Evolutionary conservation across 2,329 filamentous ascomycete genomes (phyloP).

Genomic region (Pseudogymnoascus verrucosus): DNA sequence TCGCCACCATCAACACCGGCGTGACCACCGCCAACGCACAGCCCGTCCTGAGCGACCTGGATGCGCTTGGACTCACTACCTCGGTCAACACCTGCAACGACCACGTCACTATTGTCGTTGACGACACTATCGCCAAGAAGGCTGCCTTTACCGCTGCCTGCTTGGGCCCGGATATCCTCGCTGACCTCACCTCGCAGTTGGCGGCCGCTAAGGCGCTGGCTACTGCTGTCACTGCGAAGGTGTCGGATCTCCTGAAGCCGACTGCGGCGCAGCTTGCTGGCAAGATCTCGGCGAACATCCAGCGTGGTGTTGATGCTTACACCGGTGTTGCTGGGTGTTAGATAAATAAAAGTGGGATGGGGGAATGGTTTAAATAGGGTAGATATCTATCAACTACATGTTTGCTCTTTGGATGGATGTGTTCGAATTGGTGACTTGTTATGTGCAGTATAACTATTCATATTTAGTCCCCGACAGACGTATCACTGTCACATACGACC

Average conservation of each 20-base stretch:
- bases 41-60: neutral
- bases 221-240: neutral
- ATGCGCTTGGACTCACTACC: neutral
- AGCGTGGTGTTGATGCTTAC: neutral
- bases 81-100: neutral
- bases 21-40: neutral
- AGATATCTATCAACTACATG: neutral
- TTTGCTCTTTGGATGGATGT: neutral
- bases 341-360: neutral
- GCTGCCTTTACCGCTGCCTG: neutral
- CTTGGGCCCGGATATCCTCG: neutral
- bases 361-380: neutral
- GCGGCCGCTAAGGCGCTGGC: neutral
- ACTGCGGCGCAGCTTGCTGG: neutral
- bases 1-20: neutral
- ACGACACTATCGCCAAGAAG: neutral
- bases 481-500: too few relatives aligned
- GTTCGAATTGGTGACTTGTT: neutral
- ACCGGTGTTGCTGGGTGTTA: neutral
- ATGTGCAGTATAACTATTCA: neutral
- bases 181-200: neutral
- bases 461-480: too few relatives aligned
- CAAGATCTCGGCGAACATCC: neutral
- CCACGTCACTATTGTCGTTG: neutral
- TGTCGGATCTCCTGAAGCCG: neutral